Percentiles rank a stretch among this genome's conserved stretches.
These are phyloP conservation scores for Panicum virgatum DNA, from an alignment of 202 grass and related monocot species.

Conservation along the genomic window DNA sequence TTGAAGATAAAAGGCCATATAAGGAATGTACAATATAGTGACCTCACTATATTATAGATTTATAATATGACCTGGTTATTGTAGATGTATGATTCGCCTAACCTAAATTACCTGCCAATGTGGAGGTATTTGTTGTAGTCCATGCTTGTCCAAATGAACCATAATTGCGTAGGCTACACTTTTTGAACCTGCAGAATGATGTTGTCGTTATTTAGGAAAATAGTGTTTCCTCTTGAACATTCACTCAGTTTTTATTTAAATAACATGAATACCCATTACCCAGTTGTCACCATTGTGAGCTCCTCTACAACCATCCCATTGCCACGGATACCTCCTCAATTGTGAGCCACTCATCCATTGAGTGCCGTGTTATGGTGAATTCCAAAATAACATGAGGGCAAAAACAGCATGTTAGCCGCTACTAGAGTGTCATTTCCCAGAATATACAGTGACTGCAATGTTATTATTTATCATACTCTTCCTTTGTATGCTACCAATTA, in stretches of 20 bases:
- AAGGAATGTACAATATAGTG: background rate
- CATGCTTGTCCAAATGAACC: background rate
- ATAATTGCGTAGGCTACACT: slow-evolving; percentile 8
- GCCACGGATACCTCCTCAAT: background rate
- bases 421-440: background rate
- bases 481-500: background rate
- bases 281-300: background rate
- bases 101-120: background rate
- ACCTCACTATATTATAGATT: background rate
- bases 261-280: background rate
- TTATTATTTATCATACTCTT: background rate
- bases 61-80: background rate
- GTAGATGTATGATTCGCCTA: background rate
- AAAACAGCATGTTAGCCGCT: background rate
- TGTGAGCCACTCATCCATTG: background rate
- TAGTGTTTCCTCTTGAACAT: background rate
- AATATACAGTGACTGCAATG: background rate
- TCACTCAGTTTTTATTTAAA: background rate
- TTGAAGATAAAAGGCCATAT: background rate
- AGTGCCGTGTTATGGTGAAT: background rate
- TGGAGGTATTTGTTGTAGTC: background rate
- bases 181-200: background rate
- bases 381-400: background rate
- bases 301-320: background rate
- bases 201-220: background rate